Conservation (phyloP, 2,329 filamentous ascomycete genomes). For the Trichocomaceae sp. region DNA sequence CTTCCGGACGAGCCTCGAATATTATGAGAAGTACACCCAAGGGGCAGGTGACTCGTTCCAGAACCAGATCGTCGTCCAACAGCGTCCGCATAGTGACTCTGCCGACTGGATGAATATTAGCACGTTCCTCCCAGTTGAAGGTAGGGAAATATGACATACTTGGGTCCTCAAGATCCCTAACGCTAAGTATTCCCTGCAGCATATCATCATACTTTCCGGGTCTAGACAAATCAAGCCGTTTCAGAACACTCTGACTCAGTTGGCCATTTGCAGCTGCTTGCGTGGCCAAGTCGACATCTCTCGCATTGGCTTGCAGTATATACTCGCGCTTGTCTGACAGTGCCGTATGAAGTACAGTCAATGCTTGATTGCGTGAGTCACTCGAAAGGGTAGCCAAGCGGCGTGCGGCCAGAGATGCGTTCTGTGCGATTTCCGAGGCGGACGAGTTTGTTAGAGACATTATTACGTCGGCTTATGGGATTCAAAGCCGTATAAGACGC, state of each 20-base stretch:
- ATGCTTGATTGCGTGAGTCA: constrained; percentile 71
- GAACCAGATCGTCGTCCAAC: constrained; percentile 75
- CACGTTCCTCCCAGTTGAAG: background rate
- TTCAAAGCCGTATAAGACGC: background rate
- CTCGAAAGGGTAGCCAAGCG: constrained; percentile 72
- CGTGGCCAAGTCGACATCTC: constrained; percentile 69
- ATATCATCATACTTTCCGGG: constrained; percentile 96
- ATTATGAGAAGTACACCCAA: constrained; percentile 98
- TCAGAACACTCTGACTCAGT: constrained; percentile 75
- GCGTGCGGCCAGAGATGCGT: constrained; percentile 75
- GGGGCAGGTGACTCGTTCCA: constrained; percentile 85
- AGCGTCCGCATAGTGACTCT: constrained; percentile 75
- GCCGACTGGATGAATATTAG: constrained; percentile 54
- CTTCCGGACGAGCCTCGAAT: constrained; percentile 94
- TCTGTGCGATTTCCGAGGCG: constrained; percentile 66
- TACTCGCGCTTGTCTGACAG: constrained; percentile 61
- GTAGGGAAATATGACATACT: constrained; percentile 47
- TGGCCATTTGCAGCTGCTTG: constrained; percentile 67
- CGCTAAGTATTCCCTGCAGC: constrained; percentile 89
- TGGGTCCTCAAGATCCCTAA: constrained; percentile 76
- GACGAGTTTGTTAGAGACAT: constrained; percentile 91
- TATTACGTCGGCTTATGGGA: background rate
- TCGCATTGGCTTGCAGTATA: constrained; percentile 80
- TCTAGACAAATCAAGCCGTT: constrained; percentile 77
- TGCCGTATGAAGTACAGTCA: constrained; percentile 75